These are phyloP conservation scores for Neurospora sublineolata DNA, from an alignment of 495 filamentous ascomycete species.

Conservation along the genomic window DNA sequence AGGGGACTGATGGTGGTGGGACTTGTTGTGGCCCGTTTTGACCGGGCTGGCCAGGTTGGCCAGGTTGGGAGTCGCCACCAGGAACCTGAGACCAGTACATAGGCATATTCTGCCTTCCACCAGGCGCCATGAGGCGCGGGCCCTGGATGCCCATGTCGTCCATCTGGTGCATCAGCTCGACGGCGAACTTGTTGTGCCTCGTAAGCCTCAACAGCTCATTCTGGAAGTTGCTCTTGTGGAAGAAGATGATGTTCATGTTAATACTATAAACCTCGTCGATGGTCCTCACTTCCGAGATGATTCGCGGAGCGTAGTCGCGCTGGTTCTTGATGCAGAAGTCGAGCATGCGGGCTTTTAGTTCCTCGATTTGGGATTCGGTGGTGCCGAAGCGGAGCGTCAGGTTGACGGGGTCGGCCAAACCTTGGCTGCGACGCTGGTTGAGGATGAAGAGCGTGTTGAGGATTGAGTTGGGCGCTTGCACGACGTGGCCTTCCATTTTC, in stretches of 20 bases:
- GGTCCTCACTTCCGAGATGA: conserved; percentile 75
- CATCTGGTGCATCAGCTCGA: conserved; percentile 80
- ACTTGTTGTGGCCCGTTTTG: neutral
- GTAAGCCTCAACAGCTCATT: conserved; percentile 86
- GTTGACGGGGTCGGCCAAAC: conserved; percentile 75
- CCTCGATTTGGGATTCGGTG: conserved; percentile 72
- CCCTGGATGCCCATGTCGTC: conserved; percentile 79
- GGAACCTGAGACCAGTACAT: conserved; percentile 32
- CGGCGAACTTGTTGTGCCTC: conserved; percentile 90
- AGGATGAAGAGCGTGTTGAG: conserved; percentile 89
- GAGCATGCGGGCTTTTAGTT: conserved; percentile 68
- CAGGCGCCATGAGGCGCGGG: conserved; percentile 64
- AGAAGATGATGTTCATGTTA: conserved; percentile 90
- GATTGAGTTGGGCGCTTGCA: conserved; percentile 90
- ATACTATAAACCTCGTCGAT: conserved; percentile 48
- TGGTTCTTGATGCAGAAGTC: conserved; percentile 80
- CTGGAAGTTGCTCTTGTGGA: conserved; percentile 87
- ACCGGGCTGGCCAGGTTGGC: neutral
- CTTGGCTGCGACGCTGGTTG: conserved; percentile 84
- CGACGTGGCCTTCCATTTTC: conserved; percentile 92
- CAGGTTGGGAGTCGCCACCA: neutral
- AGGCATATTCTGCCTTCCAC: conserved; percentile 40
- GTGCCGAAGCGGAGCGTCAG: conserved; percentile 85
- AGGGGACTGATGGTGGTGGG: neutral
- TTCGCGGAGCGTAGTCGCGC: conserved; percentile 81